Percentiles rank a stretch among this genome's conserved stretches.
Conservation (phyloP, 2,329 filamentous ascomycete species). For the Hymenoscyphus linearis region DNA sequence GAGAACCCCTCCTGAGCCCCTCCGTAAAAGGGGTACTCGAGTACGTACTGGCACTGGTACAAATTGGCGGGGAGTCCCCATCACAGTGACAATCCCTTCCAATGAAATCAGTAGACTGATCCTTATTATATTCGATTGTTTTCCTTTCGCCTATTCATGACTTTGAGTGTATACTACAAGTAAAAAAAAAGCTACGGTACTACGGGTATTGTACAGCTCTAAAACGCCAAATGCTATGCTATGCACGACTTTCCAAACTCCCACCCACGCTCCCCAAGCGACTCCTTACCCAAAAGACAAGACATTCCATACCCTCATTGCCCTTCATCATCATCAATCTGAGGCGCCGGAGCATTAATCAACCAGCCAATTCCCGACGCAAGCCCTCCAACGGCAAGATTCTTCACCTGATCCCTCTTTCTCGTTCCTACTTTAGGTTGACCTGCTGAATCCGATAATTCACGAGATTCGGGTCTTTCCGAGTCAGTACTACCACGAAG, state of each 20-base stretch:
- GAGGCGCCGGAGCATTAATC: constrained; percentile 46
- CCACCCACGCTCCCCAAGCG: neutral
- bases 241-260: neutral
- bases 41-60: too few species aligned
- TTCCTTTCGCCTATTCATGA: neutral
- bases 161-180: neutral
- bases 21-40: too few species aligned
- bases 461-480: constrained; percentile 2
- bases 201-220: neutral
- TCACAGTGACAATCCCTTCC: neutral
- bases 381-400: constrained; percentile 61
- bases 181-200: neutral
- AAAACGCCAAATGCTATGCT: neutral
- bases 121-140: neutral
- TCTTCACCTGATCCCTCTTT: constrained; percentile 67
- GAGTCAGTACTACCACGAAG: constrained; percentile 14
- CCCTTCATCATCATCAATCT: neutral
- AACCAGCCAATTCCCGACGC: constrained; percentile 65
- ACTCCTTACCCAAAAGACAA: neutral
- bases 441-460: constrained; percentile 20
- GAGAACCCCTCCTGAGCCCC: too few species aligned
- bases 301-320: neutral
- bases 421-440: constrained; percentile 36
- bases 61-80: too few species aligned
- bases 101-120: neutral